Conservation (phyloP, 805 yeast species). For the Ogataea angusta region DNA sequence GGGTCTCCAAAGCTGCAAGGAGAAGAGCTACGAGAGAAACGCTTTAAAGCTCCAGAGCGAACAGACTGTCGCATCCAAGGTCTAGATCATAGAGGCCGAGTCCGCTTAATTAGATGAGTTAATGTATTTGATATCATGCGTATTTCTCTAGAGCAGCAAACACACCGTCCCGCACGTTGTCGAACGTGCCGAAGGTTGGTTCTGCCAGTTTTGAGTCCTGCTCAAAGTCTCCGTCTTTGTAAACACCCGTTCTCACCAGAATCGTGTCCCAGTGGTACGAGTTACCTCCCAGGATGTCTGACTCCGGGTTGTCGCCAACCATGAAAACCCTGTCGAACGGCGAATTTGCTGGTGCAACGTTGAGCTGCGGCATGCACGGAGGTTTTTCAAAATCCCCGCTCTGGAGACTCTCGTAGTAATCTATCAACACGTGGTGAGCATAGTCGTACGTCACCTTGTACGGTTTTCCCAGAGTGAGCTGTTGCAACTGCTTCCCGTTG, state of each 20-base stretch:
- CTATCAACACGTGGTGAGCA: slow-evolving; percentile 69
- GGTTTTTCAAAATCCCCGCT: slow-evolving; percentile 15
- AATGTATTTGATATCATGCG: slow-evolving; percentile 13
- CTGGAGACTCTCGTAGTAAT: slow-evolving; percentile 44
- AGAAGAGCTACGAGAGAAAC: slow-evolving; percentile 76
- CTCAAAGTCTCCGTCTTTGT: slow-evolving; percentile 53
- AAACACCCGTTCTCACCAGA: slow-evolving; percentile 87
- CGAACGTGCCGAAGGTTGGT: slow-evolving; percentile 49
- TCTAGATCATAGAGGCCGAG: slow-evolving; percentile 32
- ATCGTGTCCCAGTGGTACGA: slow-evolving; percentile 85
- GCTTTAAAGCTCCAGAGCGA: slow-evolving; percentile 81
- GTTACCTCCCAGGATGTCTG: slow-evolving; percentile 89
- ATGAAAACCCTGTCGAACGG: slow-evolving; percentile 71
- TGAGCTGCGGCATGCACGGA: slow-evolving; percentile 42
- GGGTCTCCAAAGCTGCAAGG: slow-evolving; percentile 78
- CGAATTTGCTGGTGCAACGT: slow-evolving; percentile 35
- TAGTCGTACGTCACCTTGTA: slow-evolving; percentile 73
- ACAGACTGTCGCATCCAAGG: slow-evolving; percentile 76
- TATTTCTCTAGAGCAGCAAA: slow-evolving; percentile 23
- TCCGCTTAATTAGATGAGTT: slow-evolving; percentile 11
- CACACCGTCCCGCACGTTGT: slow-evolving; percentile 47
- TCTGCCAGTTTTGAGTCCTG: slow-evolving; percentile 30
- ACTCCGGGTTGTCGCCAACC: slow-evolving; percentile 97
- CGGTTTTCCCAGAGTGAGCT: slow-evolving; percentile 78
- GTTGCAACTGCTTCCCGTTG: slow-evolving; percentile 45